phyloP scores from a whole-genome alignment of 2,329 filamentous ascomycete genomes.

The Scopulariopsis brevicaulis region DNA sequence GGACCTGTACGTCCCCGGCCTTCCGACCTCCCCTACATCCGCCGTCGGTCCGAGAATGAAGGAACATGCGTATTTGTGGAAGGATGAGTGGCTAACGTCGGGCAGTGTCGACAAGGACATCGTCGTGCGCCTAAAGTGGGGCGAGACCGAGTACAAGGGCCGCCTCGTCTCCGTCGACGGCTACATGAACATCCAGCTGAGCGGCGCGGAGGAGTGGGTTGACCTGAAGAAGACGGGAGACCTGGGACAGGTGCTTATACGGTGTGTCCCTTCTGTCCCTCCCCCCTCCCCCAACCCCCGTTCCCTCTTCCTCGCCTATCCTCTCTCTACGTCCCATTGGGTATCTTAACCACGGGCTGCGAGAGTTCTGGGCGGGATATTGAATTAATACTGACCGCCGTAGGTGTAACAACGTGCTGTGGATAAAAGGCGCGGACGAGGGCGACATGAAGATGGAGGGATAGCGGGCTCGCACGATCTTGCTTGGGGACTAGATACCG shows the following conservation, averaged over 20 bases:
- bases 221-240: slow-evolving; percentile 75
- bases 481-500: not conserved
- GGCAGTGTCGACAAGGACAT: slow-evolving; percentile 81
- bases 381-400: not conserved
- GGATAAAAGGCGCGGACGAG: slow-evolving; percentile 56
- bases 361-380: not conserved
- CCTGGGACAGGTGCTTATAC: slow-evolving; percentile 84
- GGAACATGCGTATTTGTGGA: not conserved
- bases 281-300: not conserved
- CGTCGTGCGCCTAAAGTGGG: slow-evolving; percentile 92
- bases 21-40: not conserved
- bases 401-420: slow-evolving; percentile 95
- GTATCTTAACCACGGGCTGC: not conserved
- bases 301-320: not conserved
- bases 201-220: slow-evolving; percentile 84
- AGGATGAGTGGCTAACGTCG: not conserved
- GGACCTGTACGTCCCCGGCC: slow-evolving; percentile 54
- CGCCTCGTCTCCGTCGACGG: slow-evolving; percentile 85
- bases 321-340: not conserved
- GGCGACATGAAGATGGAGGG: slow-evolving; percentile 47
- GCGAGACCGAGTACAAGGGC: slow-evolving; percentile 94
- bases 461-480: slow-evolving; percentile 13
- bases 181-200: slow-evolving; percentile 98
- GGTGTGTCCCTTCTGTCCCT: slow-evolving; percentile 37
- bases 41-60: not conserved